These are phyloP conservation scores for Colletotrichum tropicicola DNA, from an alignment of 2,329 filamentous ascomycete genomes.

Conservation along the genomic window DNA sequence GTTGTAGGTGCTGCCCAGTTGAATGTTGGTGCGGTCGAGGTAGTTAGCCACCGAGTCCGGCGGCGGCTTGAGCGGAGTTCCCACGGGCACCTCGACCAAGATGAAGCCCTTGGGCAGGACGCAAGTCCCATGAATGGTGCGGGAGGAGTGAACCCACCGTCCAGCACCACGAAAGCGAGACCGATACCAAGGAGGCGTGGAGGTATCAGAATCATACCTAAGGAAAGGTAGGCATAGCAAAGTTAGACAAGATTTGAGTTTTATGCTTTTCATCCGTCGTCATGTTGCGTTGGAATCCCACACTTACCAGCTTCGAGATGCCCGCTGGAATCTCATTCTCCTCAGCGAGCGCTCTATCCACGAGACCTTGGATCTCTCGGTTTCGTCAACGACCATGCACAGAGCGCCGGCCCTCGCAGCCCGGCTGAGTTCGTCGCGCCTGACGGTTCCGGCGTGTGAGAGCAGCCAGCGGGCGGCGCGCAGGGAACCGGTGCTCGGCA, in stretches of 20 bases:
- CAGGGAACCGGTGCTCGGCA: constrained; percentile 31
- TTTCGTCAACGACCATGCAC: constrained; percentile 33
- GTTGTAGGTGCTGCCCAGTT: constrained; percentile 32
- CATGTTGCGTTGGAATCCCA: neutral
- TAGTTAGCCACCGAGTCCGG: constrained; percentile 2
- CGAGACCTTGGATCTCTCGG: constrained; percentile 17
- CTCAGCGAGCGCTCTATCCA: constrained; percentile 18
- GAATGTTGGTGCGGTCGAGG: constrained; percentile 17
- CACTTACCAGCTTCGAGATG: constrained; percentile 21
- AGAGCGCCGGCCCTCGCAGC: constrained; percentile 33
- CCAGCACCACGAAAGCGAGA: constrained; percentile 22
- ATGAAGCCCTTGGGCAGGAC: constrained; percentile 21
- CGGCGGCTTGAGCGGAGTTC: constrained; percentile 26
- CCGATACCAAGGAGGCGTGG: constrained; percentile 9
- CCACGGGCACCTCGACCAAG: constrained; percentile 27
- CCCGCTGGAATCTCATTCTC: constrained; percentile 23
- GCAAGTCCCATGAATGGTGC: constrained; percentile 26
- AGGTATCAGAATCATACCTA: constrained; percentile 16
- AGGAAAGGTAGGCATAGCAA: neutral
- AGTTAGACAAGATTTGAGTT: constrained; percentile 1
- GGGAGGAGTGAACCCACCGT: constrained; percentile 23
- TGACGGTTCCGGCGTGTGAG: constrained; percentile 23
- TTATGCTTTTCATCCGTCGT: constrained; percentile 1
- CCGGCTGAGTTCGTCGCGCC: constrained; percentile 19
- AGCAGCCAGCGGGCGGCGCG: constrained; percentile 29